A percentile compares a stretch with the other conserved stretches of the same genome.
Conservation (phyloP, 192 early-diverging fungal species). For the Coemansia sp. region DNA sequence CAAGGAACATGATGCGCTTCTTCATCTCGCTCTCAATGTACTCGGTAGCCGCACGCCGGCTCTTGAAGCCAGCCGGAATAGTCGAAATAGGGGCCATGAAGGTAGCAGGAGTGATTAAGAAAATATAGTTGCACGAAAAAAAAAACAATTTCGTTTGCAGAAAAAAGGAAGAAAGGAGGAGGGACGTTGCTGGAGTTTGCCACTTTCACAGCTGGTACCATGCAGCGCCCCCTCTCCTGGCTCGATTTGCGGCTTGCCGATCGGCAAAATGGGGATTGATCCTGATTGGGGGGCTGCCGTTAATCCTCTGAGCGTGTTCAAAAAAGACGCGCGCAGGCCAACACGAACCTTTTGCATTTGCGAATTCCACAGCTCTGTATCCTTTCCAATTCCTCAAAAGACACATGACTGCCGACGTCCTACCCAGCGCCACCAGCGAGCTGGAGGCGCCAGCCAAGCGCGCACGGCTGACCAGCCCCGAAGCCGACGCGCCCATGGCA, state of each 20-base stretch:
- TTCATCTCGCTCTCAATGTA: conserved; percentile 75
- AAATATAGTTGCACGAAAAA: not conserved
- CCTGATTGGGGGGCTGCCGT: not conserved
- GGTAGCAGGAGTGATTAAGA: not conserved
- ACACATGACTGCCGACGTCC: not conserved
- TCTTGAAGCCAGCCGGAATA: conserved; percentile 38
- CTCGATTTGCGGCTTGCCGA: not conserved
- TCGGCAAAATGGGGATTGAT: not conserved
- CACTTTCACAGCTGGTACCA: not conserved
- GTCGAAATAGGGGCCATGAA: conserved; percentile 30
- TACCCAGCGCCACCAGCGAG: not conserved
- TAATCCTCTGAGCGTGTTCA: not conserved
- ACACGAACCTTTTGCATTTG: not conserved
- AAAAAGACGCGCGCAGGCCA: no score
- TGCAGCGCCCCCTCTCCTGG: not conserved
- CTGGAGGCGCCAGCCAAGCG: conserved; percentile 38
- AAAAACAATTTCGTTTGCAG: not conserved
- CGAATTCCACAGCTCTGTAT: not conserved
- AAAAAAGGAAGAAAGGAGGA: not conserved
- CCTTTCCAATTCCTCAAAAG: not conserved
- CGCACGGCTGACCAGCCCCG: conserved; percentile 33
- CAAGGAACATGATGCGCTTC: conserved; percentile 92
- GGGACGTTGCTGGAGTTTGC: no score
- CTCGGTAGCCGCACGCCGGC: conserved; percentile 50
- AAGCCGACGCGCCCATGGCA: not conserved